These are phyloP conservation scores for Nothopassalora personata DNA, from an alignment of 2,329 filamentous ascomycete species.

Conservation along the genomic window DNA sequence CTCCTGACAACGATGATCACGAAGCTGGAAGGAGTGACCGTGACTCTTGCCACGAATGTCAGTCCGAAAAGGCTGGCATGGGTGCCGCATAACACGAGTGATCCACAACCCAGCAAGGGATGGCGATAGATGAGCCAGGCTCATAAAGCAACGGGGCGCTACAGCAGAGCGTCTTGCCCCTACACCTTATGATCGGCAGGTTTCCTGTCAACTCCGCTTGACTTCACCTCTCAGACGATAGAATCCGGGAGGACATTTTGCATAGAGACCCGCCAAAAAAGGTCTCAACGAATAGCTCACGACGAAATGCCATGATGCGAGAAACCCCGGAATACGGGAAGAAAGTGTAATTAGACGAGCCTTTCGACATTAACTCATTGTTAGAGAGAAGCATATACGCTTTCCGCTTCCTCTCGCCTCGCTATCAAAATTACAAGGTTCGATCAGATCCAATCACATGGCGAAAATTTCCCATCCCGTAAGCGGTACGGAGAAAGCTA, in stretches of 20 bases:
- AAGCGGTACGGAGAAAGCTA: neutral
- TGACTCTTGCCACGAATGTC: too few species aligned
- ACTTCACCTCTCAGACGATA: neutral
- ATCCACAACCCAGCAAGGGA: too few species aligned
- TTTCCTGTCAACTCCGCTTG: neutral
- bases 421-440: constrained; percentile 1
- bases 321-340: neutral
- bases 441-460: neutral
- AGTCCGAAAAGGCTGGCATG: neutral
- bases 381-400: neutral
- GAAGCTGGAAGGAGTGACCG: too few species aligned
- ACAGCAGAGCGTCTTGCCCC: neutral
- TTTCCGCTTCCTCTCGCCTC: neutral
- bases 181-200: neutral
- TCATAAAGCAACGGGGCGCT: too few species aligned
- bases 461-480: neutral
- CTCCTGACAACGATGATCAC: neutral
- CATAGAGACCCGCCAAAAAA: neutral
- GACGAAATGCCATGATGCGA: neutral
- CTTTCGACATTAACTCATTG: neutral
- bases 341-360: neutral
- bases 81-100: too few species aligned
- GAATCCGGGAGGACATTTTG: neutral
- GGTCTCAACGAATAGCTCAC: neutral
- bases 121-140: too few species aligned